Evolutionary conservation across 768 basidiomycete species (phyloP), one percentile per base, ranked within the genome.

Genomic region (Phylloporus sp.): DNA sequence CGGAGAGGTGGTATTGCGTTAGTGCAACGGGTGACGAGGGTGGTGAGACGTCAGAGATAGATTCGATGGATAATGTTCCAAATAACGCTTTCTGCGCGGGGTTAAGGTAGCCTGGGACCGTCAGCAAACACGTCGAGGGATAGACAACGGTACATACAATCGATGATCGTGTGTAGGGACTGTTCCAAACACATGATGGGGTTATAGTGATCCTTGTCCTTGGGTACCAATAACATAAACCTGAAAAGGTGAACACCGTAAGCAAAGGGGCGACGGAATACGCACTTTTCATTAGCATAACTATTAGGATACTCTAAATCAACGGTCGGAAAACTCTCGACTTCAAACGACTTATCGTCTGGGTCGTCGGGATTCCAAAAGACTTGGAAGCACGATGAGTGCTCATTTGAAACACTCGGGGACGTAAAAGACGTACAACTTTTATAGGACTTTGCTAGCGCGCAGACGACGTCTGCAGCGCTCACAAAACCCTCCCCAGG

Each of bases 191-290:
- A 86, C 73, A 84, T 76, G 46, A 92, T 83, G 13, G 90, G 90
- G 61, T 87, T 85, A 65, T 90, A 92, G 54, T 90, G 86, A 56
- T 92, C 88, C 55, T 81, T 81, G 71, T 92, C 89, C 58, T 82
- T 87, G 24, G 90, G 90, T 35, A 76, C 80, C 42, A 91, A 75
- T 49, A 91, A 74, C 51, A 86, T 76, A 69, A 81, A 91, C 62
- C 87, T 90, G 21, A 14, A 5, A 22, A 34, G 18, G 40, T 49
- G 55, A 48, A 28, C 15, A 35, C n/a, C 14, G 21, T n/a, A 23
- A 18, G 44, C 17, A 13, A 36, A 29, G 18, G 24, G 33, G 36
- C 4, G 18, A 38, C 22, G 42, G 21, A 48, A 35, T 5, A 57
- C 66, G 44, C 46, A 90, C 89, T 74, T 75, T 72, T 91, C 89